phyloP scores from a whole-genome alignment of 2,329 filamentous ascomycete species.

The Aureobasidium sp. region DNA sequence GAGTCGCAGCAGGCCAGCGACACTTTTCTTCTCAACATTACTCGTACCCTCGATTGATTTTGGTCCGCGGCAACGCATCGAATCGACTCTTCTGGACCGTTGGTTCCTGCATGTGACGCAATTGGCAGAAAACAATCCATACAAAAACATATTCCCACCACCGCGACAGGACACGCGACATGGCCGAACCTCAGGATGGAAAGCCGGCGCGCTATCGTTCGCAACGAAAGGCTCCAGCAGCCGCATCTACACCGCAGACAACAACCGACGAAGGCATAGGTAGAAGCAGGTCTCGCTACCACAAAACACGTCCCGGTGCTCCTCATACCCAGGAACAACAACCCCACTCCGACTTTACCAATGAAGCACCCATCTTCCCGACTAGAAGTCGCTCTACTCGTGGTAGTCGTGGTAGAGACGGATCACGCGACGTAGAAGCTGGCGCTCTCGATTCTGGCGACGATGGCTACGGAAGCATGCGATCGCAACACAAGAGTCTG shows the following conservation, averaged over 20 bases:
- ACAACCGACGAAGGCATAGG: neutral
- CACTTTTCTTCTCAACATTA: neutral
- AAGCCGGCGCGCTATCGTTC: constrained; percentile 53
- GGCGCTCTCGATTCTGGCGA: neutral
- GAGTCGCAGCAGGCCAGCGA: constrained; percentile 9
- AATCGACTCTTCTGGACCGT: neutral
- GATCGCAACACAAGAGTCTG: constrained; percentile 2
- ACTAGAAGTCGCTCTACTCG: neutral
- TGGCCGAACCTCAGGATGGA: neutral
- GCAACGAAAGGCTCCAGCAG: constrained; percentile 37
- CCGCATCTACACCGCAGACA: constrained; percentile 1
- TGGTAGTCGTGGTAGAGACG: neutral
- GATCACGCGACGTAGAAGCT: neutral
- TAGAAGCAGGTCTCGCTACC: constrained; percentile 17
- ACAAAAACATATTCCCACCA: neutral
- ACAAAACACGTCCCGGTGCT: constrained; percentile 9
- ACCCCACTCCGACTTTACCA: neutral
- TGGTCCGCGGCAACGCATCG: neutral
- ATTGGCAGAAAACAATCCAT: neutral
- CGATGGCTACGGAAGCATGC: neutral
- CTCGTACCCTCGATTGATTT: neutral
- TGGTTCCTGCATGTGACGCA: constrained; percentile 9
- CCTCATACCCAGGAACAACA: neutral
- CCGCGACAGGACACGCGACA: constrained; percentile 14
- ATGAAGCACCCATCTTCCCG: neutral